A percentile compares a stretch with the other conserved stretches of the same genome.
These are phyloP conservation scores for Parathielavia hyrcaniae DNA, from an alignment of 495 filamentous ascomycete species.

Conservation along the genomic window DNA sequence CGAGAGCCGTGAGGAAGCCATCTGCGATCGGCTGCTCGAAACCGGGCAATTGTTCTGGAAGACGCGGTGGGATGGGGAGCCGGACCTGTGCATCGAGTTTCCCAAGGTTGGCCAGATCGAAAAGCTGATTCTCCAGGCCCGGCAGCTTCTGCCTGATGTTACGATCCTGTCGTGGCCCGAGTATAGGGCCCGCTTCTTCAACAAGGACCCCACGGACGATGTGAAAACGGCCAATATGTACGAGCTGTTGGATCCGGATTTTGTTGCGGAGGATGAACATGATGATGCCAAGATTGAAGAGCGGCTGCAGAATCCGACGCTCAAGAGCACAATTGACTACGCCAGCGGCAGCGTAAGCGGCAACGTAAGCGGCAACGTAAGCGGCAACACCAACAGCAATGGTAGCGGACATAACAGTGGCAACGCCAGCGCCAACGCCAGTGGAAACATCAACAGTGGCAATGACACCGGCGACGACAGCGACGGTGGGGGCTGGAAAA, in stretches of 20 bases:
- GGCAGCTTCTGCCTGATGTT: background rate
- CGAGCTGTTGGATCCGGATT: background rate
- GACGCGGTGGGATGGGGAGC: too few species aligned
- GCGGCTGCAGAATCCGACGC: background rate
- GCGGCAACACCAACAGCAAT: slow-evolving; percentile 1
- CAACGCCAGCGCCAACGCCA: background rate
- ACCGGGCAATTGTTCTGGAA: too few species aligned
- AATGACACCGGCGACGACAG: background rate
- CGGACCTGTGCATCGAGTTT: too few species aligned
- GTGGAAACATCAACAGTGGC: slow-evolving; percentile 1
- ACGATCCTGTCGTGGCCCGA: background rate
- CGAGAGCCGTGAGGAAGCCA: too few species aligned
- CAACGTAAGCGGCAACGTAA: background rate
- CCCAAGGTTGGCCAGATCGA: too few species aligned
- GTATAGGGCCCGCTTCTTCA: background rate
- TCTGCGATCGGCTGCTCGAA: too few species aligned
- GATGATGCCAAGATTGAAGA: background rate
- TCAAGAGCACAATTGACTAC: background rate
- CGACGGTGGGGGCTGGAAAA: background rate
- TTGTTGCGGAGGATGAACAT: background rate
- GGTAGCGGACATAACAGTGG: background rate
- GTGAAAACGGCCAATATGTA: background rate
- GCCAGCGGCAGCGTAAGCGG: background rate
- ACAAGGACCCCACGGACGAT: background rate
- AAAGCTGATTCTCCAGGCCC: too few species aligned